phyloP scores from a whole-genome alignment of 1,284 basidiomycete genomes.

The Irpex rosettiformis region DNA sequence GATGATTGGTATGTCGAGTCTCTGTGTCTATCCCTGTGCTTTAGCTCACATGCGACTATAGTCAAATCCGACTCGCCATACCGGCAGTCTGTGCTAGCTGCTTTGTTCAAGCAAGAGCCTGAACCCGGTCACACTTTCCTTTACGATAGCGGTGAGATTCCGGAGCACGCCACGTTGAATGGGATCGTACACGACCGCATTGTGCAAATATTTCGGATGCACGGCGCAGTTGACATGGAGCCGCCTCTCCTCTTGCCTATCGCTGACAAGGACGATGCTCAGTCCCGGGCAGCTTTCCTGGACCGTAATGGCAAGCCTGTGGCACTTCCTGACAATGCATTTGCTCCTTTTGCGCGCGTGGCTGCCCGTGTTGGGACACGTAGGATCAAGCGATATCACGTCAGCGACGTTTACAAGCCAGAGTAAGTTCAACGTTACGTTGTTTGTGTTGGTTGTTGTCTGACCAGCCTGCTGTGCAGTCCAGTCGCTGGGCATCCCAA shows the following conservation, averaged over 20 bases:
- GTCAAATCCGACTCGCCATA: conserved; percentile 74
- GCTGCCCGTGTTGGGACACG: conserved; percentile 73
- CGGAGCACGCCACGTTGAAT: conserved; percentile 73
- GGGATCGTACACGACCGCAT: conserved; percentile 78
- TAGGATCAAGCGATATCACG: conserved; percentile 89
- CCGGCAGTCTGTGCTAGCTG: conserved; percentile 64
- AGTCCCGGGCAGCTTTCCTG: conserved; percentile 68
- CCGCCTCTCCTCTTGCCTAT: conserved; percentile 82
- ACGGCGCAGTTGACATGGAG: conserved; percentile 87
- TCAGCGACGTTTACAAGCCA: conserved; percentile 68
- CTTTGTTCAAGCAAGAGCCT: conserved; percentile 67
- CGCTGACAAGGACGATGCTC: conserved; percentile 55
- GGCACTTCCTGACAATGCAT: conserved; percentile 72
- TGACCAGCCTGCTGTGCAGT: conserved; percentile 33
- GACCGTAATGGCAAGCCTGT: conserved; percentile 83
- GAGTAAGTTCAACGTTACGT: conserved; percentile 40
- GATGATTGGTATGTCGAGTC: conserved; percentile 60
- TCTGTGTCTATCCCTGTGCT: conserved; percentile 1
- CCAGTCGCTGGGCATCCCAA: conserved; percentile 68
- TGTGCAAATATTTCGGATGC: conserved; percentile 76
- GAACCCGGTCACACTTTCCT: conserved; percentile 71
- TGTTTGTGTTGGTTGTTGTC: background rate
- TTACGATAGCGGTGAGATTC: conserved; percentile 75
- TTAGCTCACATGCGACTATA: conserved; percentile 24
- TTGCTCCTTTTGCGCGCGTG: conserved; percentile 82